Evolutionary conservation across 2,329 filamentous ascomycete species (phyloP), one percentile per base, ranked within the genome.

Genomic region (Septoria petroselini): DNA sequence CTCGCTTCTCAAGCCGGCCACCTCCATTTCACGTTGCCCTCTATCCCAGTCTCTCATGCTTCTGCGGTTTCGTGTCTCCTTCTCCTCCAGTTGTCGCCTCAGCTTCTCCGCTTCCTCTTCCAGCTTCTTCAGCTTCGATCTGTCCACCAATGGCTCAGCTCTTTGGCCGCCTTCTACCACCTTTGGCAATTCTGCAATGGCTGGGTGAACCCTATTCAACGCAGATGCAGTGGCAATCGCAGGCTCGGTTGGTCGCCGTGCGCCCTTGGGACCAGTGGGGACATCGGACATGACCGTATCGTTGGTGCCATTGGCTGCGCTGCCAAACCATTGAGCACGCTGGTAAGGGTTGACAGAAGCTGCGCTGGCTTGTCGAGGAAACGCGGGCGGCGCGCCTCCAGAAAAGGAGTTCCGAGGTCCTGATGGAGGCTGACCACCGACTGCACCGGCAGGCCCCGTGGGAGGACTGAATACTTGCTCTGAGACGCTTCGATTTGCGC

Each of bases 91-190:
- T 53, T 66, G 52, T 51, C 70, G 66, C 18, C 74, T 61, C 52
- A 77, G 52, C 57, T 66, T 71, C 52, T 71, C 68, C 1, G 73
- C 69, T 41, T 77, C 74, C 7, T 76, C 71, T 50, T 76, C 72
- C 9, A 77, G 58, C 58, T 71, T 74, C 40, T 66, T 56, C 7
- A 76, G 63, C 51, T 71, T 71, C 37, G 67, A 69, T 52, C 64
- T 68, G 49, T 76, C 72, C 48, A 70, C 65, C 5, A 72, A 41
- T 15, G 74, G 70, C 12, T 71, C 70, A 18, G 68, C 66, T 51
- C 69, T 71, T 44, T 63, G 56, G 2, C 74, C 75, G 14, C 74
- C 74, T 2, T 71, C 69, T 12, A 74, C 61, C 21, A 73, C 64
- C 47, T 69, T 68, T 1, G 75, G 71, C 2, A 77, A 48, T 38